Conservation (phyloP, 495 filamentous ascomycete genomes). For the Daldinia childiae region DNA sequence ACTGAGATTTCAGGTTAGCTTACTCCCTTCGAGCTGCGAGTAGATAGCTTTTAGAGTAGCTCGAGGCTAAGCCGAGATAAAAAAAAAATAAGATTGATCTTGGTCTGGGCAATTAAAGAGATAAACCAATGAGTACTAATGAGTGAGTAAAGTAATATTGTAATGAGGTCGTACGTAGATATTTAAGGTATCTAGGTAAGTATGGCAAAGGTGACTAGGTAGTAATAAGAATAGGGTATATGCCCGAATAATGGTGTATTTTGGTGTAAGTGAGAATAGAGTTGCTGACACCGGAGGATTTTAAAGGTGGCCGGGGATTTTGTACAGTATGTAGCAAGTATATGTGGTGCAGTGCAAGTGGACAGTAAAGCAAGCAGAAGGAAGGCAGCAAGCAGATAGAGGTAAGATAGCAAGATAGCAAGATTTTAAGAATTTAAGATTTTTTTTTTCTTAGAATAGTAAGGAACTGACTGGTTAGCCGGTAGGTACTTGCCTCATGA, state of each 20-base stretch:
- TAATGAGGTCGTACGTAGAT: constrained; percentile 9
- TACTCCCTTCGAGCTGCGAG: constrained; percentile 7
- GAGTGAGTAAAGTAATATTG: not conserved
- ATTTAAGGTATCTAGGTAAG: not conserved
- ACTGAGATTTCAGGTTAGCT: constrained; percentile 28
- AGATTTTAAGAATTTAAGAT: too few species aligned
- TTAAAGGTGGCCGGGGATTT: constrained; percentile 28
- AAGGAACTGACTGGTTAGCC: constrained; percentile 13
- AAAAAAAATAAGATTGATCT: not conserved
- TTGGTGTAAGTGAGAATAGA: constrained; percentile 42
- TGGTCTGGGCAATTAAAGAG: constrained; percentile 14
- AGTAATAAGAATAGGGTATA: constrained; percentile 20
- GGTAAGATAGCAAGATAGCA: not conserved
- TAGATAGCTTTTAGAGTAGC: constrained; percentile 4
- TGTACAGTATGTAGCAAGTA: not conserved
- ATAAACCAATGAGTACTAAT: constrained; percentile 11
- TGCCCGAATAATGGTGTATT: constrained; percentile 27
- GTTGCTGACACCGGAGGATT: constrained; percentile 46
- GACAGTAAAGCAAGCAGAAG: not conserved
- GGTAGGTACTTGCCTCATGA: constrained; percentile 41
- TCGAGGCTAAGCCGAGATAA: not conserved
- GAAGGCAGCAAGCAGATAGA: not conserved
- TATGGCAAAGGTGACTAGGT: not conserved
- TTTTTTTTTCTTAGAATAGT: constrained; percentile 11
- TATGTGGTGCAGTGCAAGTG: not conserved